Percentiles rank a stretch among this genome's conserved stretches.
Conservation (phyloP, 78 protist species). For the Creolimax fragrantissima region DNA sequence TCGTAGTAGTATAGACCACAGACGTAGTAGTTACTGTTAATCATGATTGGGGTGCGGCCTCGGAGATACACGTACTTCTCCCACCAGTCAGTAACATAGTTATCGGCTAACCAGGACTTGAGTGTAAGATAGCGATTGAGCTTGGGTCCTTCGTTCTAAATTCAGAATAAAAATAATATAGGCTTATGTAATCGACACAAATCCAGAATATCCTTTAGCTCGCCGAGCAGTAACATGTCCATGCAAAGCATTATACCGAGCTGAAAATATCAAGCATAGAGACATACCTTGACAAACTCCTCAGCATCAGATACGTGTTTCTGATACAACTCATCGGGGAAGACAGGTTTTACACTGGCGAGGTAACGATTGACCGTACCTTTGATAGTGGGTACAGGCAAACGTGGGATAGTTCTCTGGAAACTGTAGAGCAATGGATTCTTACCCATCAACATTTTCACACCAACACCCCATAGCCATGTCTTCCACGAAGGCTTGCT, state of each 20-base stretch:
- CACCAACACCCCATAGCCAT: not conserved
- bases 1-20: not conserved
- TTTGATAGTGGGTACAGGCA: conserved; percentile 37
- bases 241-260: too few species aligned
- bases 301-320: not conserved
- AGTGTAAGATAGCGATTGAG: conserved; percentile 32
- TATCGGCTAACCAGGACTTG: conserved; percentile 18
- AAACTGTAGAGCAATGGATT: conserved; percentile 24
- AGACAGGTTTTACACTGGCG: conserved; percentile 25
- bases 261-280: too few species aligned
- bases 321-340: conserved; percentile 7
- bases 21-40: conserved; percentile 62
- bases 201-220: too few species aligned
- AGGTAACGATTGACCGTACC: conserved; percentile 27
- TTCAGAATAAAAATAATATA: too few species aligned
- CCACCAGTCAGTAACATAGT: conserved; percentile 70
- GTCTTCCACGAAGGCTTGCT: not conserved
- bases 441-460: conserved; percentile 6
- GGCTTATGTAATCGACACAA: too few species aligned
- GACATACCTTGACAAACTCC: not conserved
- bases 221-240: too few species aligned
- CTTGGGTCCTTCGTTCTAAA: conserved; percentile 18
- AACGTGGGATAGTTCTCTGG: conserved; percentile 42
- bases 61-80: conserved; percentile 52
- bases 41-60: conserved; percentile 36